Conservation (phyloP, 352 stramenopile genomes). For the Phytophthora lateralis region DNA sequence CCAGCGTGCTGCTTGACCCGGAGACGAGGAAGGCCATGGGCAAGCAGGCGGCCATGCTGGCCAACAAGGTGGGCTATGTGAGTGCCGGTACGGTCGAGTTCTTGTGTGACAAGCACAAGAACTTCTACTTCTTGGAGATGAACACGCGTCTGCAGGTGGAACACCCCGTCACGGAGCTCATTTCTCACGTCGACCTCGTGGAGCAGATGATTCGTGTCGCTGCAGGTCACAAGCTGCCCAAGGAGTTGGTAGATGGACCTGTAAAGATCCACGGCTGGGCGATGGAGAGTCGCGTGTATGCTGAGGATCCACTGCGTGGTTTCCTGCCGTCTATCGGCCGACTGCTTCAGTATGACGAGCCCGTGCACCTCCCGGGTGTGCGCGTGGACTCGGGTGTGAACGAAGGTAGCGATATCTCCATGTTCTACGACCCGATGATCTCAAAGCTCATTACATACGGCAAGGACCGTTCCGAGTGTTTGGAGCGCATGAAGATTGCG, state of each 20-base stretch:
- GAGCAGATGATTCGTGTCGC: conserved; percentile 96
- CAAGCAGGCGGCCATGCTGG: conserved; percentile 91
- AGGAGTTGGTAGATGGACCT: conserved; percentile 70
- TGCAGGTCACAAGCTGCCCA: conserved; percentile 89
- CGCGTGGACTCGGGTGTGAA: conserved; percentile 93
- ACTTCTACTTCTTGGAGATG: conserved; percentile 99
- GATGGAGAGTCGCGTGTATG: conserved; percentile 96
- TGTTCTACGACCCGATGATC: conserved; percentile 98
- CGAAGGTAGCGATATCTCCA: conserved; percentile 93
- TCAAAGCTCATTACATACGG: conserved; percentile 94
- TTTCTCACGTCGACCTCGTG: conserved; percentile 94
- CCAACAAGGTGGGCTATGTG: conserved; percentile 93
- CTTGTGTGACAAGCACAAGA: conserved; percentile 95
- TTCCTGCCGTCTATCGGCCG: conserved; percentile 96
- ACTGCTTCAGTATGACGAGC: conserved; percentile 94
- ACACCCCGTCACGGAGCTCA: conserved; percentile 96
- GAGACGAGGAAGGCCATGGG: conserved; percentile 85
- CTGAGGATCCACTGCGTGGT: conserved; percentile 94
- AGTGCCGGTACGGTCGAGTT: conserved; percentile 98
- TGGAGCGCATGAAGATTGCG: conserved; percentile 87
- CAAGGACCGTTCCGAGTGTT: conserved; percentile 75
- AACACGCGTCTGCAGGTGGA: conserved; percentile 96
- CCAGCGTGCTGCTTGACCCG: conserved; percentile 87
- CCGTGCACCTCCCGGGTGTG: conserved; percentile 68
- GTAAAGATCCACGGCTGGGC: conserved; percentile 76